A percentile compares a stretch with the other conserved stretches of the same genome.
Evolutionary conservation across 164 flowering plant species (phyloP).

Genomic region (Echeveria elegans): DNA sequence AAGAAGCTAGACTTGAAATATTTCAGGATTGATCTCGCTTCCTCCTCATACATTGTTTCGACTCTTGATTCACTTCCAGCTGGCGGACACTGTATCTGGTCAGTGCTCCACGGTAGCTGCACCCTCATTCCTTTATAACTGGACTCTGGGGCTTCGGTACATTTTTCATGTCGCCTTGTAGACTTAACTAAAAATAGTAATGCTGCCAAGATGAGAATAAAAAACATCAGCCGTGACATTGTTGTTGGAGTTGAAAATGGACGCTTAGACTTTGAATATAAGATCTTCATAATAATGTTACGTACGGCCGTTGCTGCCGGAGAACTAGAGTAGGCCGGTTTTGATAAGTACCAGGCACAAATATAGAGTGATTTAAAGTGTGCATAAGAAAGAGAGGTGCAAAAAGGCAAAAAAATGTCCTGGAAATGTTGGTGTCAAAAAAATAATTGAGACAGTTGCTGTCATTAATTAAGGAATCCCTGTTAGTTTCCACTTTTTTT

Average conservation of each 20-base stretch:
- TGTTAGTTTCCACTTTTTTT: neutral
- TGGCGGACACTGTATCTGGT: neutral
- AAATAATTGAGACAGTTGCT: neutral
- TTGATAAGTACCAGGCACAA: no score
- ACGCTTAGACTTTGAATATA: neutral
- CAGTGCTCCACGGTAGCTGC: no score
- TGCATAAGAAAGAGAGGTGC: neutral
- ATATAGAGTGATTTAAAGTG: neutral
- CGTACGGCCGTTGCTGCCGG: neutral
- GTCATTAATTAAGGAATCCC: neutral
- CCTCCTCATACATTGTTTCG: neutral
- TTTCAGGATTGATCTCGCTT: neutral
- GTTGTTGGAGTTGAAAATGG: neutral
- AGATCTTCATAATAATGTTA: no score
- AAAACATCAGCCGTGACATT: neutral
- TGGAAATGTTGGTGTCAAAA: neutral
- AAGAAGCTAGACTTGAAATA: neutral
- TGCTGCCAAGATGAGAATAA: neutral
- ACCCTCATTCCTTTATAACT: no score
- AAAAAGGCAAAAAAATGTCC: neutral
- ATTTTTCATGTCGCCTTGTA: no score
- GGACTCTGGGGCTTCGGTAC: no score
- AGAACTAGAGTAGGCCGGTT: neutral
- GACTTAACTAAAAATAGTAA: neutral
- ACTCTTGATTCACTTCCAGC: neutral